Evolutionary conservation across 2,329 filamentous ascomycete species (phyloP).

Genomic region (Fonsecaea pugnacius): DNA sequence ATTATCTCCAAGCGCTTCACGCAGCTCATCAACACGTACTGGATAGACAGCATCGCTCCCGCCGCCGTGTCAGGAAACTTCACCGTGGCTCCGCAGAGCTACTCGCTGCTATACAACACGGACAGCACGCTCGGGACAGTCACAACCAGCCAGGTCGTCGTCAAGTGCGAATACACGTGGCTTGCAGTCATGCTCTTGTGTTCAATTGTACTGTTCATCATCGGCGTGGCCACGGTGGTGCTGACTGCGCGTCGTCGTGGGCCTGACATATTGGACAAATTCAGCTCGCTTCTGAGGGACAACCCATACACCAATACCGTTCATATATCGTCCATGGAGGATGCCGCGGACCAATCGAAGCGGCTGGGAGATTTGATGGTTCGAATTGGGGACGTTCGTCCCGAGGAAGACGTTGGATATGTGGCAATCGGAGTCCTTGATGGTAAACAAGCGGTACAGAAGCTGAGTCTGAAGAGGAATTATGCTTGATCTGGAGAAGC

Average conservation of each 20-base stretch:
- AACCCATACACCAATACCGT: background rate
- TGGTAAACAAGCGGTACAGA: background rate
- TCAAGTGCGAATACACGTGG: conserved; percentile 12
- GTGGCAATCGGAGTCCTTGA: conserved; percentile 1
- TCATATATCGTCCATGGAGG: conserved; percentile 10
- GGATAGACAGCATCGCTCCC: conserved; percentile 16
- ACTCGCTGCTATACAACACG: conserved; percentile 3
- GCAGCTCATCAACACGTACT: conserved; percentile 19
- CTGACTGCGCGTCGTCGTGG: conserved; percentile 8
- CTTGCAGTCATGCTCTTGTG: conserved; percentile 13
- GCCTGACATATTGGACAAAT: conserved; percentile 16
- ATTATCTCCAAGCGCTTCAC: conserved; percentile 8
- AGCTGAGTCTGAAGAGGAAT: background rate
- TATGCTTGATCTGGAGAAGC: conserved; percentile 2
- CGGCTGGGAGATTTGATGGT: conserved; percentile 9
- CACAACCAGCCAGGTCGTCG: conserved; percentile 8
- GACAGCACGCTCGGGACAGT: conserved; percentile 13
- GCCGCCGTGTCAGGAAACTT: conserved; percentile 5
- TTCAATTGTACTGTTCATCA: conserved; percentile 9
- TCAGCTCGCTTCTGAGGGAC: conserved; percentile 14
- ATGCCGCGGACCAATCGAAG: conserved; percentile 8
- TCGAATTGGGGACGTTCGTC: conserved; percentile 12
- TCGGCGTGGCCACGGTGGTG: conserved; percentile 6
- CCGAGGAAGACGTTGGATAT: conserved; percentile 13
- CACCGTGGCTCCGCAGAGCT: background rate